Evolutionary conservation across 768 basidiomycete genomes (phyloP).

Genomic region (Calocera viscosa): DNA sequence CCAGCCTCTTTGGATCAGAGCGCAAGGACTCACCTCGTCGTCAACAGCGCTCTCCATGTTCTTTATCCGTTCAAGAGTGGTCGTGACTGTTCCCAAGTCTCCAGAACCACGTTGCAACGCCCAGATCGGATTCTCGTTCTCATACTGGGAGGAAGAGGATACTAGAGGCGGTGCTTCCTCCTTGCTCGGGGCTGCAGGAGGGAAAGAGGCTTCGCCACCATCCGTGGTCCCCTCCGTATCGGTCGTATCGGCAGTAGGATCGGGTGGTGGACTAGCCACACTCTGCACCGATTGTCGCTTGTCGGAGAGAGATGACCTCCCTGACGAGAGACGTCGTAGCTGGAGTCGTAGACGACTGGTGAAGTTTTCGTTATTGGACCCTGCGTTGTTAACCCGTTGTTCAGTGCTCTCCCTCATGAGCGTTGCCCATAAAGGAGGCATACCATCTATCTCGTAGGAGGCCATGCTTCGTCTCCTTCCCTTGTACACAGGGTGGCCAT

Average conservation of each 20-base stretch:
- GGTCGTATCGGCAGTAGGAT: background rate
- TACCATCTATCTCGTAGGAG: background rate
- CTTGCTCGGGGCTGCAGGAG: background rate
- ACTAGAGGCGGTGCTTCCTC: background rate
- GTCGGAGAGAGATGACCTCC: background rate
- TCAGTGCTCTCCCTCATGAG: background rate
- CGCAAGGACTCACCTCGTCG: background rate
- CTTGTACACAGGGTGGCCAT: background rate
- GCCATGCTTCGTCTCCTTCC: background rate
- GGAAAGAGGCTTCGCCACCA: background rate
- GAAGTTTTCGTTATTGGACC: background rate
- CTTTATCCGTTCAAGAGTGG: slow-evolving; percentile 1
- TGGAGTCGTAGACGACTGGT: background rate
- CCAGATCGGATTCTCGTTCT: background rate
- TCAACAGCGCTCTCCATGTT: background rate
- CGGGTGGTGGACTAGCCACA: background rate
- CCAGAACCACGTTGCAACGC: background rate
- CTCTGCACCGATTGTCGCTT: background rate
- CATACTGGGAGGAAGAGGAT: background rate
- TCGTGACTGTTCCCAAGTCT: slow-evolving; percentile 18
- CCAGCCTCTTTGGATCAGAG: background rate
- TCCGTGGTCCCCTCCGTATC: background rate
- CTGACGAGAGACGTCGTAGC: background rate
- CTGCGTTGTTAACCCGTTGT: background rate
- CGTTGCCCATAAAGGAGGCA: background rate